Evolutionary conservation across 2,329 filamentous ascomycete genomes (phyloP).

Genomic region (Penicillium thymicola): DNA sequence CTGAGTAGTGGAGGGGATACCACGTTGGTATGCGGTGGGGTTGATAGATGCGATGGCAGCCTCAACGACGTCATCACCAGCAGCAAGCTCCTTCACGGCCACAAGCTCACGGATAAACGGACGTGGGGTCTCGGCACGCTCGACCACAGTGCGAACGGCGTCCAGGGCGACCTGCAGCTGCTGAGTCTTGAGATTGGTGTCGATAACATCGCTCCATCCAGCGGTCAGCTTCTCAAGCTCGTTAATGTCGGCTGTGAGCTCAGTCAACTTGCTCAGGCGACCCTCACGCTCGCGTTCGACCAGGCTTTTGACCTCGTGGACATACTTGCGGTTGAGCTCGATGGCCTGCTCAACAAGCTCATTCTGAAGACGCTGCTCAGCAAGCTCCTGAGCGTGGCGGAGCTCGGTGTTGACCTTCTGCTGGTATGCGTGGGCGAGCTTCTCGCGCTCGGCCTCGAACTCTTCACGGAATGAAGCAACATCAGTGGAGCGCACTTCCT

Average conservation of each 20-base stretch:
- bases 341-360: conserved; percentile 87
- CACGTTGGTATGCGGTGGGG: conserved; percentile 87
- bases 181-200: conserved; percentile 87
- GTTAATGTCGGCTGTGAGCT: conserved; percentile 71
- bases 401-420: conserved; percentile 75
- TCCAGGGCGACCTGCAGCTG: conserved; percentile 95
- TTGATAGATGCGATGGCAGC: conserved; percentile 97
- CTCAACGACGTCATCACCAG: conserved; percentile 78
- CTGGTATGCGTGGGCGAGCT: conserved; percentile 73
- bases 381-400: conserved; percentile 72
- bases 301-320: conserved; percentile 70
- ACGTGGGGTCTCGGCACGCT: conserved; percentile 68
- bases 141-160: conserved; percentile 79
- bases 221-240: conserved; percentile 84
- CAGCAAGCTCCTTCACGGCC: conserved; percentile 87
- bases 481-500: conserved; percentile 75
- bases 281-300: conserved; percentile 87
- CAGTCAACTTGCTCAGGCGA: conserved; percentile 78
- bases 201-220: conserved; percentile 87
- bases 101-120: conserved; percentile 93
- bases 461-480: conserved; percentile 81
- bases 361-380: conserved; percentile 80
- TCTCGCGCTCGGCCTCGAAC: conserved; percentile 82
- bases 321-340: conserved; percentile 79
- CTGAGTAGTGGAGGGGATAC: conserved; percentile 77